Base-by-base conservation (phyloP, 371 early-diverging fungal species). In the Coemansia sp. region DNA sequence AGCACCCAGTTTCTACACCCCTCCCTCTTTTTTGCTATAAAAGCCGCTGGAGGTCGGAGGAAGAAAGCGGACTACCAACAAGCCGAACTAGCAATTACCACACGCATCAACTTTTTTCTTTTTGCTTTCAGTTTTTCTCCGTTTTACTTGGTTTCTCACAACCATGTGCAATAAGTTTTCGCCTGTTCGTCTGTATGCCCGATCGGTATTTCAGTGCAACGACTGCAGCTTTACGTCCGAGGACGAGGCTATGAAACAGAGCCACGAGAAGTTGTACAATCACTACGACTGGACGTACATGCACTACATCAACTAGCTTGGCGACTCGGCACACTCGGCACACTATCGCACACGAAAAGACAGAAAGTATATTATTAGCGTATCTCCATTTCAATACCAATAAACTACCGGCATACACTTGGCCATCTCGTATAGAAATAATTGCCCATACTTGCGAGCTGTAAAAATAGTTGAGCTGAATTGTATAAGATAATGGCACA, bases 271-370 rank as follows among this genome's bases (percentile, higher is more conserved):
- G 11, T 32, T 51, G 9, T 52, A 57, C 28, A 63, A 60, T 26
- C 75, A 75, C 26, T 71, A 71, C 58, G 75, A 75, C 65, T 75
- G 75, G 75, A 57, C 71, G 2, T 75, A 71, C 32, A 75, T 75
- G 61, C 75, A 75, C 51, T 71, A 75, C 61, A 66, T 73, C 4
- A 61, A 44, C 48, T 73, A 58, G 60, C 46, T n/a, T 46, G 46
- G 46, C 46, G 46, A 32, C 32, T 32, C 32, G 9, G 32, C 11
- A 8, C 32, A 32, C 32, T 32, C 32, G 32, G 32, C 11, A 8
- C 32, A 32, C 32, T 9, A 32, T 9, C 32, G 2, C 32, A 1
- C 32, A 32, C 9, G 32, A 32, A 32, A 32, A 32, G 32, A 32
- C 9, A 32, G 32, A 32, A 32, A 32, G 32, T 32, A 32, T 32